Conservation (phyloP, 176 grass and related monocot species). For the Musa acuminata region DNA sequence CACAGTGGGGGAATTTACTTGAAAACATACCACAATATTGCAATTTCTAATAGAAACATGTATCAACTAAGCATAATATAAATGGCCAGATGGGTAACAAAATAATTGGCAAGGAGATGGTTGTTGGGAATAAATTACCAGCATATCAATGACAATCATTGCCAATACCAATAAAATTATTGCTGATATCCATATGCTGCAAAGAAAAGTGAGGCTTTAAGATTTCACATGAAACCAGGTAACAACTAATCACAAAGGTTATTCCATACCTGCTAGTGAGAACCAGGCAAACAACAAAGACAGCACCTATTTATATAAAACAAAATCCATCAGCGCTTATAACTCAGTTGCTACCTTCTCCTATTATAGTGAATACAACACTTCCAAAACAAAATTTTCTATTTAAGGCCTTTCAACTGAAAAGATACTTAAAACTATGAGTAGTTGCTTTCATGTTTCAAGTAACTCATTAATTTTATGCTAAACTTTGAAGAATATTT, state of each 20-base stretch:
- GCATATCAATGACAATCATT: conserved; percentile 88
- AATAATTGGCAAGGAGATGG: not conserved
- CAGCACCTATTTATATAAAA: conserved; percentile 40
- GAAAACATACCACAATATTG: too few species aligned
- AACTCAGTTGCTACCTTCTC: not conserved
- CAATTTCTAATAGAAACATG: too few species aligned
- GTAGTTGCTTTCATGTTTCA: too few species aligned
- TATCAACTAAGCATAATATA: not conserved
- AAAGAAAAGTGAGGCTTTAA: conserved; percentile 19
- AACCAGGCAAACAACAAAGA: conserved; percentile 80
- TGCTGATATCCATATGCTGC: conserved; percentile 82
- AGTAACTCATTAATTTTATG: too few species aligned
- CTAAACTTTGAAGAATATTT: too few species aligned
- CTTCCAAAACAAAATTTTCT: too few species aligned
- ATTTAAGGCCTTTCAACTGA: too few species aligned
- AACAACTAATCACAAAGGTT: not conserved
- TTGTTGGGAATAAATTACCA: conserved; percentile 43
- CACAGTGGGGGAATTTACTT: too few species aligned
- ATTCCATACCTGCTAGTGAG: conserved; percentile 61
- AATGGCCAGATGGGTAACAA: not conserved
- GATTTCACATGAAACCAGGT: not conserved
- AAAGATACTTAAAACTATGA: too few species aligned
- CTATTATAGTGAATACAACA: too few species aligned
- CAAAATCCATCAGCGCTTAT: not conserved
- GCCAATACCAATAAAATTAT: conserved; percentile 66